Base-by-base conservation (phyloP, 805 yeast genomes). In the Ogataea angusta region DNA sequence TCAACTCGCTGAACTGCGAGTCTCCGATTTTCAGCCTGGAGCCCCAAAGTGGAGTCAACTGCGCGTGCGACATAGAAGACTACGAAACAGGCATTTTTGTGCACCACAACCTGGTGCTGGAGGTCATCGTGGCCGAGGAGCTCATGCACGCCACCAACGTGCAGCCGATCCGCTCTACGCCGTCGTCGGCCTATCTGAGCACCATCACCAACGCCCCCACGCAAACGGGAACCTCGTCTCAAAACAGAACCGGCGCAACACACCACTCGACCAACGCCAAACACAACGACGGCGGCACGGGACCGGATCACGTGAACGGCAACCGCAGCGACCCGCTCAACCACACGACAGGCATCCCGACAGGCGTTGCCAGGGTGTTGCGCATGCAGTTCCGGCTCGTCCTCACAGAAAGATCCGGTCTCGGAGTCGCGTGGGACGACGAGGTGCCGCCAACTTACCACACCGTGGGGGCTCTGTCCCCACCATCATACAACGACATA, bases 371-470 rank as follows among this genome's bases (percentile, higher is more conserved):
- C 0, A 70, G 99, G 35, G 95, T 93, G 2, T 68, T 93, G 45
- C 69, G 98, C 49, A 93, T 93, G 97, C 96, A 90, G 62, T 91
- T 93, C 66, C 82, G 84, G 49, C 54, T 91, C n/a, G 69, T 70
- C 3, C 64, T 93, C 16, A 85, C 95, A 2, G 98, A 90, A 59
- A 72, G 98, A 45, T 83, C 95, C 0, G 99, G 99, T 0, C 70
- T 93, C 30, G 99, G 99, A 4, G 87, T 93, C 22, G 85, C 97
- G 0, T 93, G 99, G 98, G 97, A 91, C 63, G 97, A 91, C 58
- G 99, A 93, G 63, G 98, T 95, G 13, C 99, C 99, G 2, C 99
- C 99, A 1, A 85, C 89, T 15, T 93, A 93, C 56, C 87, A 79
- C 39, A 91, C 88, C 50, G 89, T 93, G 15, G 70, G 79, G 21